Conservation (phyloP, 129 eudicot genomes). For the Glebionis coronaria region DNA sequence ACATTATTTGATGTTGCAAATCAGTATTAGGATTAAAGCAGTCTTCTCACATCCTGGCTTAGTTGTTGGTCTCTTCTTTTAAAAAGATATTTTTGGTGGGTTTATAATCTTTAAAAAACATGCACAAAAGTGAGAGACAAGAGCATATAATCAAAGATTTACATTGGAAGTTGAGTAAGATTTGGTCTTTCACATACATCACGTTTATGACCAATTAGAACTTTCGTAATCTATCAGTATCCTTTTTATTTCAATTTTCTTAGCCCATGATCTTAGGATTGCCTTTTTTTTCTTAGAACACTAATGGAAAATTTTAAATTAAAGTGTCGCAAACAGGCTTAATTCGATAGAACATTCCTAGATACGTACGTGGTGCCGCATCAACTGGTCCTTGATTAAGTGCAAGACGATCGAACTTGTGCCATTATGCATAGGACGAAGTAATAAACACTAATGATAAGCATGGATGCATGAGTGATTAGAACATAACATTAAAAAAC, state of each 20-base stretch:
- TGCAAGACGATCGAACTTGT: no score
- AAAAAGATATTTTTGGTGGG: constrained; percentile 32
- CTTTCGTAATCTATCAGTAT: constrained; percentile 31
- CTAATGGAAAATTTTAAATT: neutral
- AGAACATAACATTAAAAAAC: no score
- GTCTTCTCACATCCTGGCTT: constrained; percentile 35
- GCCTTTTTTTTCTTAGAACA: constrained; percentile 5
- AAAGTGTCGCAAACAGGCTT: no score
- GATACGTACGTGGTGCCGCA: no score
- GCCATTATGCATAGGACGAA: no score
- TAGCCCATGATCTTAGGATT: constrained; percentile 18
- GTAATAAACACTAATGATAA: no score
- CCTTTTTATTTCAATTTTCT: constrained; percentile 22
- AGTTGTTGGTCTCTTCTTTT: constrained; percentile 35
- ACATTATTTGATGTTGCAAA: constrained; percentile 8
- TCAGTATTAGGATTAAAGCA: constrained; percentile 19
- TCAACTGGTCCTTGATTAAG: no score
- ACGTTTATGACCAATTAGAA: constrained; percentile 31
- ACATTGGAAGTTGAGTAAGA: constrained; percentile 35
- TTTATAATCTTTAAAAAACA: constrained; percentile 20
- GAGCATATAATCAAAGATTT: constrained; percentile 41
- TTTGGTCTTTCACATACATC: constrained; percentile 27
- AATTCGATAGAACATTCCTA: neutral
- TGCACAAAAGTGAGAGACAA: constrained; percentile 32
- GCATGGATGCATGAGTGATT: no score